These are phyloP conservation scores for Paecilomyces niveus DNA, from an alignment of 2,329 filamentous ascomycete species.

Conservation along the genomic window DNA sequence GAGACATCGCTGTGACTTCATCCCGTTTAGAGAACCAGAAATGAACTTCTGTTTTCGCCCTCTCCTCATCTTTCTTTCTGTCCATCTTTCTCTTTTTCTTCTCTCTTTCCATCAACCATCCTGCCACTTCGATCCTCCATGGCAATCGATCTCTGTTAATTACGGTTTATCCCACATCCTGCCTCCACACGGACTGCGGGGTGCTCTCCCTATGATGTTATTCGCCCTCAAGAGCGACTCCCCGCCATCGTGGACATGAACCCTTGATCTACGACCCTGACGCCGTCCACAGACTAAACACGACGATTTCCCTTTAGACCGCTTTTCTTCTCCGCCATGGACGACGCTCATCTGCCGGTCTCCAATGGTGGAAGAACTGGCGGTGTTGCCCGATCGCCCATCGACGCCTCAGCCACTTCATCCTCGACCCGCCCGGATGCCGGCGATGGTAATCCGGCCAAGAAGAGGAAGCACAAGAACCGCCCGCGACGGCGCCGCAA, in stretches of 20 bases:
- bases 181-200: background rate
- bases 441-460: constrained; percentile 17
- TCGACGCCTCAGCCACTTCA: background rate
- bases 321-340: background rate
- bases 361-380: background rate
- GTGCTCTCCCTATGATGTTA: background rate
- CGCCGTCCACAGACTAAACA: background rate
- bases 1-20: background rate
- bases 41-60: no score
- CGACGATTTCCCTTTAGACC: background rate
- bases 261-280: background rate
- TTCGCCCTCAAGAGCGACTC: no score
- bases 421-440: constrained; percentile 12
- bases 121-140: no score
- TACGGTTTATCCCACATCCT: background rate
- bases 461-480: constrained; percentile 63
- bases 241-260: no score
- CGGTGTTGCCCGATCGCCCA: background rate
- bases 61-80: background rate
- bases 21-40: background rate
- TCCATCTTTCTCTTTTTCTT: background rate
- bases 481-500: constrained; percentile 72
- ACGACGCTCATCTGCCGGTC: background rate
- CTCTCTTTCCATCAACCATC: background rate
- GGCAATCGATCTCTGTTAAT: background rate